These are phyloP conservation scores for Lepidium africanum DNA, from an alignment of 345 rosid species.

Conservation along the genomic window DNA sequence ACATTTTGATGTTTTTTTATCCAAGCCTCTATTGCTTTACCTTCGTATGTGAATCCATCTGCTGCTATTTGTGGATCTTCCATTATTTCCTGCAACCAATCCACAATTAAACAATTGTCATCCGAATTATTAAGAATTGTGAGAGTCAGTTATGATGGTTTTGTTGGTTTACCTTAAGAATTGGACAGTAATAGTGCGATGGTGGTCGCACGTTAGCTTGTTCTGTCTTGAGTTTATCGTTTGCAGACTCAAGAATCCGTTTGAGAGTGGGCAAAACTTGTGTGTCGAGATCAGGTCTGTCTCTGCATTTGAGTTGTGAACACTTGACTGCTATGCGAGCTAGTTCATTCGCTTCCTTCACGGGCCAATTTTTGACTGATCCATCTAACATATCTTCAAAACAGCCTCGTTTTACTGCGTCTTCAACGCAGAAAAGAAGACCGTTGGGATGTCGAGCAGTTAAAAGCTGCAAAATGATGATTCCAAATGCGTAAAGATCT, in stretches of 20 bases:
- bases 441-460: constrained; percentile 60
- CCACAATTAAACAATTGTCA: neutral
- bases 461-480: constrained; percentile 62
- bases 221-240: constrained; percentile 38
- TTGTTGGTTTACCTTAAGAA: constrained; percentile 52
- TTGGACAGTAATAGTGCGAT: constrained; percentile 69
- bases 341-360: constrained; percentile 56
- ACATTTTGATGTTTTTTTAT: constrained; percentile 43
- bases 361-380: constrained; percentile 66
- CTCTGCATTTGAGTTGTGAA: constrained; percentile 76
- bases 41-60: constrained; percentile 86
- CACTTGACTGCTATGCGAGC: constrained; percentile 63
- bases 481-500: constrained; percentile 76
- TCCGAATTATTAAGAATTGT: neutral
- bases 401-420: constrained; percentile 50
- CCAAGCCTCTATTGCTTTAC: constrained; percentile 67
- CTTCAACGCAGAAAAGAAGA: constrained; percentile 48
- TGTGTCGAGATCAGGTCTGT: constrained; percentile 74
- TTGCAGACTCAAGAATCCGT: constrained; percentile 55
- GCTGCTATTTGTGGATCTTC: constrained; percentile 84
- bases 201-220: constrained; percentile 42
- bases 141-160: neutral
- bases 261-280: constrained; percentile 71
- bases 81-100: constrained; percentile 61
- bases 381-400: constrained; percentile 52